Evolutionary conservation across 495 filamentous ascomycete species (phyloP).

Genomic region (Melanomma pulvis-pyrius): DNA sequence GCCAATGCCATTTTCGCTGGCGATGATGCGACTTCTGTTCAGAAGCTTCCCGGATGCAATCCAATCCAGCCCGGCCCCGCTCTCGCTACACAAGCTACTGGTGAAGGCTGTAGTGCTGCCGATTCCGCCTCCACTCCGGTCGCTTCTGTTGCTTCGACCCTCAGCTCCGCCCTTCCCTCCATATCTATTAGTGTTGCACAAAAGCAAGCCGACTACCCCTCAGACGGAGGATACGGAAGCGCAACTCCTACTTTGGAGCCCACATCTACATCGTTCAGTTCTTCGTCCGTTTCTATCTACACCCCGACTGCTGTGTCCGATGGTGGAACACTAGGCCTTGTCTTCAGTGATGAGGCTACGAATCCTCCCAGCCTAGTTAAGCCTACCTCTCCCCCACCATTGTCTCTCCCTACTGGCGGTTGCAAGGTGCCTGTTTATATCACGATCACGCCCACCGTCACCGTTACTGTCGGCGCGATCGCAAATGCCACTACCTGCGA

Average conservation of each 20-base stretch:
- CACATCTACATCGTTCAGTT: background rate
- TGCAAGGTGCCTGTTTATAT: constrained; percentile 18
- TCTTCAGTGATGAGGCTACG: background rate
- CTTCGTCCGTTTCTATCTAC: background rate
- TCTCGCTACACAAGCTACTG: constrained; percentile 23
- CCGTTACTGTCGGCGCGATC: constrained; percentile 13
- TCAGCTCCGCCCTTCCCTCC: background rate
- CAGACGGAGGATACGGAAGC: background rate
- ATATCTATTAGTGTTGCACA: background rate
- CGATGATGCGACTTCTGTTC: constrained; percentile 4
- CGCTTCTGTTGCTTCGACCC: background rate
- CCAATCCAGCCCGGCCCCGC: constrained; percentile 34
- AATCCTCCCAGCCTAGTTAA: background rate
- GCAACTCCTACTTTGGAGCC: background rate
- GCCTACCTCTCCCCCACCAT: background rate
- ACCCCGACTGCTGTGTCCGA: background rate
- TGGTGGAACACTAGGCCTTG: background rate
- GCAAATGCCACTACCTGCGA: constrained; percentile 4
- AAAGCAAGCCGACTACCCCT: background rate
- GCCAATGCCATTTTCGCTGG: constrained; percentile 13
- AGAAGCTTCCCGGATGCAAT: constrained; percentile 37
- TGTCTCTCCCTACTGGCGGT: background rate
- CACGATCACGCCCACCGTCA: constrained; percentile 32
- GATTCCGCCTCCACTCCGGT: background rate
- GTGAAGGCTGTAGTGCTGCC: constrained; percentile 16